These are phyloP conservation scores for Aquilaria yunnanensis DNA, from an alignment of 345 rosid species.

Conservation along the genomic window DNA sequence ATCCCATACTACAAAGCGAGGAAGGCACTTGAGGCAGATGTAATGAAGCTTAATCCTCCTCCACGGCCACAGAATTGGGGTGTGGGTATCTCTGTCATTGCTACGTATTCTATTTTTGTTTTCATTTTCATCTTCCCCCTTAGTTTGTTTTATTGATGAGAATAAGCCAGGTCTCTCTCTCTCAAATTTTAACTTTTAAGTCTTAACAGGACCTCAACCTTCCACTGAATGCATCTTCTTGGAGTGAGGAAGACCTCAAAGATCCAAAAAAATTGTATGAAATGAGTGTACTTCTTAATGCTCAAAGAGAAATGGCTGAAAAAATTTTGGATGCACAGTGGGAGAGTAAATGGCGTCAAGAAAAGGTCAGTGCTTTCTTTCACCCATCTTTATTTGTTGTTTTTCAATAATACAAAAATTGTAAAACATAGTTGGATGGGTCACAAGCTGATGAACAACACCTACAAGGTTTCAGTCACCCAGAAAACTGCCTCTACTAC, in stretches of 20 bases:
- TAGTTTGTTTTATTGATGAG: no score
- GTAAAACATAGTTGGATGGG: neutral
- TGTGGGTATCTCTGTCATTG: conserved; percentile 37
- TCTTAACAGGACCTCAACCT: conserved; percentile 66
- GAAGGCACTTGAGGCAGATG: conserved; percentile 75
- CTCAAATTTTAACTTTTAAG: conserved; percentile 10
- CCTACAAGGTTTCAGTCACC: neutral
- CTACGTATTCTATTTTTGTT: neutral
- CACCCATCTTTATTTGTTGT: neutral
- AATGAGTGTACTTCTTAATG: conserved; percentile 91
- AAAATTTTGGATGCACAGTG: conserved; percentile 81
- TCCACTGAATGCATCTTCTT: conserved; percentile 71
- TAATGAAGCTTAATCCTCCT: conserved; percentile 66
- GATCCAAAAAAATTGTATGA: conserved; percentile 71
- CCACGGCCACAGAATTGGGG: conserved; percentile 93
- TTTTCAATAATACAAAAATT: neutral
- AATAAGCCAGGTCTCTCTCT: neutral
- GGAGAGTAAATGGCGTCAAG: conserved; percentile 91
- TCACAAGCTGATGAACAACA: neutral
- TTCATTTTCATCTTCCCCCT: neutral
- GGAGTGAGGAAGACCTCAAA: conserved; percentile 90
- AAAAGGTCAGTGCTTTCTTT: conserved; percentile 46
- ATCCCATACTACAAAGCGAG: conserved; percentile 81
- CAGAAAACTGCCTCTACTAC: neutral
- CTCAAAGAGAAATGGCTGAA: conserved; percentile 87